Evolutionary conservation across 164 flowering plant genomes (phyloP), one percentile per base, ranked within the genome.

Genomic region (Aristolochia fimbriata): DNA sequence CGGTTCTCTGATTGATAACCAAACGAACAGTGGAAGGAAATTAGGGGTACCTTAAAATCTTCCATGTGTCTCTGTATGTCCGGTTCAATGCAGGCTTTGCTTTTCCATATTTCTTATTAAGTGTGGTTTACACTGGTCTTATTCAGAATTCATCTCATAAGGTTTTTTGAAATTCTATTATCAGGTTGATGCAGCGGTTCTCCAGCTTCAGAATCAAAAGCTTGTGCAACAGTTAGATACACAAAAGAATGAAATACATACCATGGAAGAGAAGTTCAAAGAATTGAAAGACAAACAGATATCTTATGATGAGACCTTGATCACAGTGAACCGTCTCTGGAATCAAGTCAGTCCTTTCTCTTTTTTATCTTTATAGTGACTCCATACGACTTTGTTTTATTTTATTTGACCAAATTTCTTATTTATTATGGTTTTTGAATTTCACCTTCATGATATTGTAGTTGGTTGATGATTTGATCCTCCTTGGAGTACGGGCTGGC

Each of bases 161-260:
- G 55, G 20, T 54, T 25, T 16, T 62, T 47, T 11, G 14, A 33
- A 2, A 58, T 25, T 41, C 21, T 61, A 47, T 59, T 55, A 70
- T 66, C 81, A 94, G 99, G 88, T 82, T 67, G 92, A 85, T 75
- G 86, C 88, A 47, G 73, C 85, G 12, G 80, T 76, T 65, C 88
- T 94, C 19, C 97, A 91, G 62, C 77, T 74, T 67, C 85, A 87
- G 73, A 94, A 94, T 75, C 96, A 94, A 73, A 75, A 70, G 73
- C 95, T 94, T 58, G 84, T 91, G 49, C 97, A 91, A 74, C 93
- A 85, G 65, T 69, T 88, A 68, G 96, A 94, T 30, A 50, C 55
- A 17, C 89, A 87, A 67, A 91, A 84, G 75, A 82, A 85, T 24
- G 85, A 81, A 63, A 64, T 88, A 74, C 88, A 80, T 62, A 82